Evolutionary conservation across 1,139 yeast genomes (phyloP).

Genomic region (Suhomyces chickasaworum): DNA sequence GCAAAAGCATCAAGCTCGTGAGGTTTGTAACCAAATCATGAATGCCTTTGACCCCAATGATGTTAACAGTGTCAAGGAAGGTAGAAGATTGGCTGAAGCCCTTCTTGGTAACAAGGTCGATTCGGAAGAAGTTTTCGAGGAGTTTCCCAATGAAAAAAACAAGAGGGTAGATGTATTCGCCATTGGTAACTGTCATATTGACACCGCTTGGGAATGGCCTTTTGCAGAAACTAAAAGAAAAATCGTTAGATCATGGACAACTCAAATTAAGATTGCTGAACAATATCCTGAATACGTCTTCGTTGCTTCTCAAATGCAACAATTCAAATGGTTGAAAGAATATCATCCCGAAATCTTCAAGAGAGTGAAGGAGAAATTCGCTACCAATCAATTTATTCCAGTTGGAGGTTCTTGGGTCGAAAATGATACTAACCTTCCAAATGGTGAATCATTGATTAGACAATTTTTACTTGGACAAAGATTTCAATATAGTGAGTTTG

Average conservation of each 20-base stretch:
- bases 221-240: slow-evolving; percentile 93
- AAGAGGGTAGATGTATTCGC: slow-evolving; percentile 61
- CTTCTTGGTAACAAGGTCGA: slow-evolving; percentile 68
- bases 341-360: slow-evolving; percentile 82
- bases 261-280: slow-evolving; percentile 83
- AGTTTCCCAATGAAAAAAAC: slow-evolving; percentile 21
- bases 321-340: slow-evolving; percentile 83
- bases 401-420: slow-evolving; percentile 99
- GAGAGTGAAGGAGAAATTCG: slow-evolving; percentile 64
- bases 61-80: slow-evolving; percentile 48
- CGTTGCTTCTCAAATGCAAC: slow-evolving; percentile 96
- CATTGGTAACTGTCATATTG: slow-evolving; percentile 94
- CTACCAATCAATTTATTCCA: slow-evolving; percentile 77
- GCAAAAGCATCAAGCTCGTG: slow-evolving; percentile 85
- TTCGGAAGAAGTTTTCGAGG: slow-evolving; percentile 59
- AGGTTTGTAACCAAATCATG: slow-evolving; percentile 77
- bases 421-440: slow-evolving; percentile 91
- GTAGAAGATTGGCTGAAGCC: slow-evolving; percentile 67
- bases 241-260: slow-evolving; percentile 92
- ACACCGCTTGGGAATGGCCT: slow-evolving; percentile 98
- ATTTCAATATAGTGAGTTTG: slow-evolving; percentile 77
- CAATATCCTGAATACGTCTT: slow-evolving; percentile 90
- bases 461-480: slow-evolving; percentile 92
- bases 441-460: slow-evolving; percentile 85
- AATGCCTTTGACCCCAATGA: slow-evolving; percentile 70